Percentiles rank a stretch among this genome's conserved stretches.
phyloP scores from a whole-genome alignment of 495 filamentous ascomycete genomes.

The Elaphomyces granulatus region DNA sequence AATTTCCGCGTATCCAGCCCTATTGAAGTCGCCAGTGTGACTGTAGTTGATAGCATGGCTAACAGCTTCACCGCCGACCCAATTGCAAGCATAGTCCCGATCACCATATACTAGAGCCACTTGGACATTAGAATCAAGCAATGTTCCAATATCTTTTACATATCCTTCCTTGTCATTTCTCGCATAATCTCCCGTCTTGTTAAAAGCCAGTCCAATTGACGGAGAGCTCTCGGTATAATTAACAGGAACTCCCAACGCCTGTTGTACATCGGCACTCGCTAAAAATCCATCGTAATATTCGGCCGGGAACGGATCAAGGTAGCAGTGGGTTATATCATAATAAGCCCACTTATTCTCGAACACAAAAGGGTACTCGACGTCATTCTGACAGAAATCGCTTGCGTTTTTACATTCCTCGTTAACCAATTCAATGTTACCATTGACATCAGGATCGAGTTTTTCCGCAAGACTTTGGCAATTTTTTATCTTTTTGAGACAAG shows the following conservation, averaged over 20 bases:
- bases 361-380: conserved; percentile 30
- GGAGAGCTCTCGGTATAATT: conserved; percentile 38
- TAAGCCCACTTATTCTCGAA: conserved; percentile 29
- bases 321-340: conserved; percentile 48
- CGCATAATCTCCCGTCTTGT: conserved; percentile 33
- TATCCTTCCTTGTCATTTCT: conserved; percentile 36
- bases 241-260: conserved; percentile 42
- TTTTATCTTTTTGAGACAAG: conserved; percentile 45
- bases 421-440: conserved; percentile 30
- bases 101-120: conserved; percentile 45
- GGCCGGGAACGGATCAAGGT: conserved; percentile 52
- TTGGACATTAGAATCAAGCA: conserved; percentile 38
- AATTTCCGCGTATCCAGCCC: conserved; percentile 41
- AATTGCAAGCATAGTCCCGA: conserved; percentile 51
- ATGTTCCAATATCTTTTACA: conserved; percentile 31
- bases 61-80: conserved; percentile 41
- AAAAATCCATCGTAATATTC: conserved; percentile 44
- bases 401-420: conserved; percentile 27
- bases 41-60: conserved; percentile 30
- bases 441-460: conserved; percentile 30
- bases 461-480: conserved; percentile 29
- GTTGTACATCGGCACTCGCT: conserved; percentile 39
- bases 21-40: conserved; percentile 19
- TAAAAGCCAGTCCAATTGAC: conserved; percentile 36
- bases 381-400: conserved; percentile 25